These are phyloP conservation scores for Dendrocalamus sinicus DNA, from an alignment of 176 grass and related monocot genomes.

Conservation along the genomic window DNA sequence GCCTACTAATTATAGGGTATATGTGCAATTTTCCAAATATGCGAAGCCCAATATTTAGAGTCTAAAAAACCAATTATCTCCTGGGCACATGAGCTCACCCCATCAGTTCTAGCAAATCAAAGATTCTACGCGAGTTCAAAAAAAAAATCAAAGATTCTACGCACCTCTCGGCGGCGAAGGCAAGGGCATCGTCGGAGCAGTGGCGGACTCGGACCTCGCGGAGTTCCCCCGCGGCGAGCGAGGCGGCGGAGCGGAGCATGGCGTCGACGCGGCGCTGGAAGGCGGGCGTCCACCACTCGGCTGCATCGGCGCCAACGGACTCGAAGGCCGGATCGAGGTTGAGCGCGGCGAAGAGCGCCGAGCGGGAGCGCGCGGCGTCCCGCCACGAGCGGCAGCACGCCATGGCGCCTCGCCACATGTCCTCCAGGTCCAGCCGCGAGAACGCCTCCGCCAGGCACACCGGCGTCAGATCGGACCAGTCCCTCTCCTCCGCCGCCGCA, in stretches of 20 bases:
- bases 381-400: conserved; percentile 78
- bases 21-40: no score
- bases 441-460: conserved; percentile 80
- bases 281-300: conserved; percentile 88
- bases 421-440: conserved; percentile 61
- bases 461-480: conserved; percentile 79
- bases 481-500: conserved; percentile 32
- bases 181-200: conserved; percentile 78
- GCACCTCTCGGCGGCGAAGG: conserved; percentile 70
- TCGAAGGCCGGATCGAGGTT: conserved; percentile 76
- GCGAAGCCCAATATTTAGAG: no score
- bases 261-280: conserved; percentile 86
- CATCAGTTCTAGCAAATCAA: conserved; percentile 11
- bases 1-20: no score
- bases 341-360: conserved; percentile 55
- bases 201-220: conserved; percentile 62
- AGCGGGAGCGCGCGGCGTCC: conserved; percentile 59
- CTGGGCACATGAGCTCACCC: background rate
- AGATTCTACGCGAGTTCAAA: background rate
- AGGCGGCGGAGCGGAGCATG: conserved; percentile 74
- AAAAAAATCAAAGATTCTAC: conserved; percentile 11
- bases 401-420: conserved; percentile 79
- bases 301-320: conserved; percentile 41
- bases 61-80: no score
- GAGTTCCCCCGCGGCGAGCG: conserved; percentile 60